These are phyloP conservation scores for Pistacia vera DNA, from an alignment of 345 rosid genomes.

Conservation along the genomic window DNA sequence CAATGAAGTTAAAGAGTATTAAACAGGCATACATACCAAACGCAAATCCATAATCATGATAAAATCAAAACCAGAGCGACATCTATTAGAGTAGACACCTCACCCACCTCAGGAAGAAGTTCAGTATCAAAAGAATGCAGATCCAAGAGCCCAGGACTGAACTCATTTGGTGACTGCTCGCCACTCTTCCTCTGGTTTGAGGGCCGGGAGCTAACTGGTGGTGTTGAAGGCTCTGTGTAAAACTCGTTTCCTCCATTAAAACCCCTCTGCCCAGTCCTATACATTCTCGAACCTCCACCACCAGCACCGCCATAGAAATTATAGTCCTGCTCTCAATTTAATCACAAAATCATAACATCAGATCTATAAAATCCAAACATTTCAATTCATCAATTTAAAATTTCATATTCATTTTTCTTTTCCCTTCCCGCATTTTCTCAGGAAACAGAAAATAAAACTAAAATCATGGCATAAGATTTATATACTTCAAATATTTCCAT, in stretches of 20 bases:
- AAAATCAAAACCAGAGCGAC: neutral
- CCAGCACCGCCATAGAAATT: conserved; percentile 64
- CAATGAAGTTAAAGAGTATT: neutral
- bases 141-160: conserved; percentile 97
- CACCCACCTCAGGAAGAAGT: conserved; percentile 87
- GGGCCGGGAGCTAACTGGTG: conserved; percentile 67
- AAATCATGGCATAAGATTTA: conserved; percentile 26
- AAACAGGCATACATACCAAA: neutral
- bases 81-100: neutral
- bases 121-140: conserved; percentile 96
- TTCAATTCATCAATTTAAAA: neutral
- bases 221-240: conserved; percentile 70
- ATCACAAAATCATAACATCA: conserved; percentile 8
- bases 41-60: neutral
- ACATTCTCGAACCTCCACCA: conserved; percentile 61
- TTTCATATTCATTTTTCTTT: neutral
- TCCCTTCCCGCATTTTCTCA: neutral
- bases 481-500: neutral
- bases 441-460: neutral
- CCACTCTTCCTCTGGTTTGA: conserved; percentile 66
- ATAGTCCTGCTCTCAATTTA: conserved; percentile 60
- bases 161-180: conserved; percentile 70
- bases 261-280: conserved; percentile 65
- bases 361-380: neutral
- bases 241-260: conserved; percentile 68